These are phyloP conservation scores for Aureobasidium leucospermi DNA, from an alignment of 2,329 filamentous ascomycete species.

Conservation along the genomic window DNA sequence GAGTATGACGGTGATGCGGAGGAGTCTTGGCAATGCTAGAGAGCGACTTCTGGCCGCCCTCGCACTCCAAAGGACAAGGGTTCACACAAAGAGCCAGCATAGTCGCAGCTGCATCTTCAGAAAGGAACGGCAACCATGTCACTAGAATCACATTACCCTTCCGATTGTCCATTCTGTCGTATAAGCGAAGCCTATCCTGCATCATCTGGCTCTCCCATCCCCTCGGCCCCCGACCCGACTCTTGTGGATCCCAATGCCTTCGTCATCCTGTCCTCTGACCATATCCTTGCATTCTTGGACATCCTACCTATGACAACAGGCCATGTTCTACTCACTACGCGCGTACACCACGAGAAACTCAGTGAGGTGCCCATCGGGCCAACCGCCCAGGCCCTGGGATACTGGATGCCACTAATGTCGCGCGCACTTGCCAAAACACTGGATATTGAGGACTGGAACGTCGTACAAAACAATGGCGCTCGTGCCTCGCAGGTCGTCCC, in stretches of 20 bases:
- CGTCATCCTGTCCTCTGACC: slow-evolving; percentile 68
- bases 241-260: slow-evolving; percentile 33
- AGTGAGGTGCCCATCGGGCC: slow-evolving; percentile 49
- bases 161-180: slow-evolving; percentile 51
- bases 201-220: slow-evolving; percentile 21
- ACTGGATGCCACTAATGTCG: slow-evolving; percentile 63
- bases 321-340: slow-evolving; percentile 75
- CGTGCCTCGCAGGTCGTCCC: slow-evolving; percentile 87
- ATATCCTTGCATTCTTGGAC: slow-evolving; percentile 82
- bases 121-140: slow-evolving; percentile 7
- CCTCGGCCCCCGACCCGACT: slow-evolving; percentile 27
- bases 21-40: neutral
- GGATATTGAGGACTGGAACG: slow-evolving; percentile 80
- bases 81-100: neutral
- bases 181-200: slow-evolving; percentile 47
- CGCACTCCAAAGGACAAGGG: no score
- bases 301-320: slow-evolving; percentile 81
- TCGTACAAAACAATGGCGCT: slow-evolving; percentile 89
- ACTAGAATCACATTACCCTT: slow-evolving; percentile 30
- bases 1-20: neutral
- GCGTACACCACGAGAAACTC: slow-evolving; percentile 70
- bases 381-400: slow-evolving; percentile 29
- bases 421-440: slow-evolving; percentile 61
- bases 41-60: neutral
- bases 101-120: neutral